Evolutionary conservation across 495 filamentous ascomycete species (phyloP).

Genomic region (Neurospora sp.): DNA sequence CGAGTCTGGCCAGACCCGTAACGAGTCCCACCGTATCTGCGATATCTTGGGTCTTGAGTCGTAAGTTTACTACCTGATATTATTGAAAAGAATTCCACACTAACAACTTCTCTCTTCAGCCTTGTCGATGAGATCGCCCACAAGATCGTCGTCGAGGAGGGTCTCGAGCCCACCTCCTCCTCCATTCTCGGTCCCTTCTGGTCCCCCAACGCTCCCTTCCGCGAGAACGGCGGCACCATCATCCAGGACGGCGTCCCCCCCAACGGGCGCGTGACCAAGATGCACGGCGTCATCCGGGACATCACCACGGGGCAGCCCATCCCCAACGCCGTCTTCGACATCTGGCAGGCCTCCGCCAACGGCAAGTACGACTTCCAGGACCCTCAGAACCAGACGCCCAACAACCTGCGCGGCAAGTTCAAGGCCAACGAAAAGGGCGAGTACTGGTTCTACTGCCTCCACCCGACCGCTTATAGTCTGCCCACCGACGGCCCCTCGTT

Average conservation of each 20-base stretch:
- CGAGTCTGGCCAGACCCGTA: conserved; percentile 50
- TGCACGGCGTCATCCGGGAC: conserved; percentile 69
- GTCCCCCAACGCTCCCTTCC: conserved; percentile 74
- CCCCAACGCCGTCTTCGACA: conserved; percentile 62
- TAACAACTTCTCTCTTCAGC: conserved; percentile 23
- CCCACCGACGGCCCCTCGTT: conserved; percentile 66
- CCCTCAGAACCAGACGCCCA: conserved; percentile 59
- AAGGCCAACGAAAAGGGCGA: conserved; percentile 62
- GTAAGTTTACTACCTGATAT: conserved; percentile 31
- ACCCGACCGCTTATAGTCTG: conserved; percentile 71
- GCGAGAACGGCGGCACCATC: conserved; percentile 56
- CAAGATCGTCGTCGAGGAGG: conserved; percentile 62
- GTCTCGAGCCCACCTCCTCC: conserved; percentile 63
- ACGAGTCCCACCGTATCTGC: conserved; percentile 66
- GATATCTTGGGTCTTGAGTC: conserved; percentile 78
- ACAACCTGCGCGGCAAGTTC: conserved; percentile 82
- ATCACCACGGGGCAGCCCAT: conserved; percentile 64
- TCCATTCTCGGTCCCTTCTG: conserved; percentile 84
- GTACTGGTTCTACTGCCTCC: conserved; percentile 74
- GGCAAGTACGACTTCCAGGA: conserved; percentile 89
- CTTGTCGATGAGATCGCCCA: conserved; percentile 80
- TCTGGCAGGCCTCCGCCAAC: conserved; percentile 80
- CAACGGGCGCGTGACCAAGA: conserved; percentile 54
- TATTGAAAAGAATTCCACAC: background rate
- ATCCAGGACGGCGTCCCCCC: conserved; percentile 53